Conservation (phyloP, 805 yeast genomes). For the Wickerhamomyces subpelliculosus region DNA sequence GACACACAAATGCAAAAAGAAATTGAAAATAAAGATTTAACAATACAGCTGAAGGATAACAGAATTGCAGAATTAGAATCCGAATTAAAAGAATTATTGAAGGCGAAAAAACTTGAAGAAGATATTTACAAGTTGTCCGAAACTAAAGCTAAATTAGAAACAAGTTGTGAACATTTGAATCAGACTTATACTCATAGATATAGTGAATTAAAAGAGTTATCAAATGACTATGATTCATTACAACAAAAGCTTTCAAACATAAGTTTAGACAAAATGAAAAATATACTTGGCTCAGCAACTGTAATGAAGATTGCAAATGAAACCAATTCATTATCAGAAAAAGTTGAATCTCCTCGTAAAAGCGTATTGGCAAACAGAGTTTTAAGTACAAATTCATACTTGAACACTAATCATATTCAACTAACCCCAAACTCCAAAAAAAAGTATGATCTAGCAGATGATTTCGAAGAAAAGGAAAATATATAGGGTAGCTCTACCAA, state of each 20-base stretch:
- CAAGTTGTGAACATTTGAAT: conserved; percentile 17
- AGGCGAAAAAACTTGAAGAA: conserved; percentile 7
- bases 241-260: conserved; percentile 18
- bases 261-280: conserved; percentile 22
- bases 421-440: conserved; percentile 6
- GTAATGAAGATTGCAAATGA: conserved; percentile 7
- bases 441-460: conserved; percentile 5
- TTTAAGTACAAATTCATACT: conserved; percentile 22
- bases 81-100: conserved; percentile 10
- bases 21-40: conserved; percentile 2
- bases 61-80: too few relatives aligned
- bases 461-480: conserved; percentile 1
- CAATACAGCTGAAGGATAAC: conserved; percentile 10
- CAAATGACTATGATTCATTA: conserved; percentile 20
- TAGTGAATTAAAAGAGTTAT: conserved; percentile 22
- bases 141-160: conserved; percentile 13
- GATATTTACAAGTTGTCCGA: conserved; percentile 7
- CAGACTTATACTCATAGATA: conserved; percentile 19
- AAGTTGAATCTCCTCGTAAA: conserved; percentile 2
- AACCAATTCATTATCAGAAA: background rate
- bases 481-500: too few relatives aligned
- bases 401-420: conserved; percentile 8
- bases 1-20: background rate
- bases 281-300: conserved; percentile 16
- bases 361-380: conserved; percentile 11